These are phyloP conservation scores for Pholiota adiposa DNA, from an alignment of 1,284 basidiomycete species.

Conservation along the genomic window DNA sequence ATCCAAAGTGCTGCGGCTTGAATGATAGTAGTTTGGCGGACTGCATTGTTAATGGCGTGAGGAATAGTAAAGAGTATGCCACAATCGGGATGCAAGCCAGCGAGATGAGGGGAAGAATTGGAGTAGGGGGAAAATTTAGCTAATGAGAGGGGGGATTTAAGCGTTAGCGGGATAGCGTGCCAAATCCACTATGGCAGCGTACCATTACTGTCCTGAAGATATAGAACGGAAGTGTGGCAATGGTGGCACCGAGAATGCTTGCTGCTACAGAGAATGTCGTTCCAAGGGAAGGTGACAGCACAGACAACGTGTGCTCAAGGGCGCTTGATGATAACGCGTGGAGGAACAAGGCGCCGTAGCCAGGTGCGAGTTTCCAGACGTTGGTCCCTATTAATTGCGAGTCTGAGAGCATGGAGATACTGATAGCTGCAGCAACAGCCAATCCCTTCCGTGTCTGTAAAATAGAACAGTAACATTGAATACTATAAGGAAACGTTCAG, in stretches of 20 bases:
- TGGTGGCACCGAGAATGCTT: conserved; percentile 62
- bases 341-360: conserved; percentile 64
- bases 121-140: conserved; percentile 41
- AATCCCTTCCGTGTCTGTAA: conserved; percentile 49
- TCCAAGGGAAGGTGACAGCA: conserved; percentile 60
- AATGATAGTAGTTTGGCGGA: conserved; percentile 52
- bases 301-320: conserved; percentile 62
- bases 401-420: conserved; percentile 58
- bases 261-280: conserved; percentile 54
- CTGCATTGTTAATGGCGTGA: conserved; percentile 54
- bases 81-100: conserved; percentile 62
- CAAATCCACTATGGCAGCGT: conserved; percentile 25
- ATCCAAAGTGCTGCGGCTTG: conserved; percentile 52
- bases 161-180: background rate
- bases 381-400: conserved; percentile 50
- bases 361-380: conserved; percentile 53
- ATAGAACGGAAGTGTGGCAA: conserved; percentile 68
- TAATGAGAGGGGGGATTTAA: conserved; percentile 18
- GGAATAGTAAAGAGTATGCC: conserved; percentile 60
- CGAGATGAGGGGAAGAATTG: conserved; percentile 54
- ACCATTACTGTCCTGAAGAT: conserved; percentile 61
- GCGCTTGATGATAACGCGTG: conserved; percentile 62
- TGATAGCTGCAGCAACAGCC: conserved; percentile 47
- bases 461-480: background rate
- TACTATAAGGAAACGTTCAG: background rate